These are phyloP conservation scores for Stropharia rugosoannulata DNA, from an alignment of 768 basidiomycete species.

Conservation along the genomic window DNA sequence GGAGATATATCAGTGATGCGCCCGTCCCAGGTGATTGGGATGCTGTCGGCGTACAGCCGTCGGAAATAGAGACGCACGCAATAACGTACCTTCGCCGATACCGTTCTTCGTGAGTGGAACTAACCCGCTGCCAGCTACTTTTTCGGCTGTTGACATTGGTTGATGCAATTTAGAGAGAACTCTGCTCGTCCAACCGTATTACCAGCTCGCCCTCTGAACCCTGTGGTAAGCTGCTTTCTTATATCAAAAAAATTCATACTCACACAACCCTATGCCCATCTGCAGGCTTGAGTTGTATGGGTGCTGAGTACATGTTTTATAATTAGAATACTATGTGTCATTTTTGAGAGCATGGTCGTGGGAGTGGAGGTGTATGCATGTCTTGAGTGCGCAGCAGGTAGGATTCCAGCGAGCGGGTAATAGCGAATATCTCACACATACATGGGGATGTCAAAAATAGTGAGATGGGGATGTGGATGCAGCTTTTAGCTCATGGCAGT, in stretches of 20 bases:
- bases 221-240: constrained; percentile 27
- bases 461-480: constrained; percentile 16
- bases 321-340: constrained; percentile 19
- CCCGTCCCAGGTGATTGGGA: constrained; percentile 80
- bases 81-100: constrained; percentile 89
- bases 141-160: constrained; percentile 9
- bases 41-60: constrained; percentile 74
- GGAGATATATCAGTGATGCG: constrained; percentile 84
- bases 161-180: constrained; percentile 47
- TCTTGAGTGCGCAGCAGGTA: constrained; percentile 16
- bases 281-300: too few relatives aligned
- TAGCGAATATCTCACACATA: constrained; percentile 16
- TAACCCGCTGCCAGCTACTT: background rate
- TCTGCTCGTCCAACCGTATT: constrained; percentile 67
- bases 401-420: constrained; percentile 8
- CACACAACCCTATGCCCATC: too few relatives aligned
- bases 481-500: constrained; percentile 13
- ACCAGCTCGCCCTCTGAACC: constrained; percentile 44
- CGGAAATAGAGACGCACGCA: constrained; percentile 82
- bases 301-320: constrained; percentile 7
- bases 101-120: constrained; percentile 74
- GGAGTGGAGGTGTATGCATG: constrained; percentile 6
- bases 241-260: too few relatives aligned
- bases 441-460: constrained; percentile 15
- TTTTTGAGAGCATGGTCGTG: constrained; percentile 5